Evolutionary conservation across 2,329 filamentous ascomycete genomes (phyloP).

Genomic region (Penicillium sp.): DNA sequence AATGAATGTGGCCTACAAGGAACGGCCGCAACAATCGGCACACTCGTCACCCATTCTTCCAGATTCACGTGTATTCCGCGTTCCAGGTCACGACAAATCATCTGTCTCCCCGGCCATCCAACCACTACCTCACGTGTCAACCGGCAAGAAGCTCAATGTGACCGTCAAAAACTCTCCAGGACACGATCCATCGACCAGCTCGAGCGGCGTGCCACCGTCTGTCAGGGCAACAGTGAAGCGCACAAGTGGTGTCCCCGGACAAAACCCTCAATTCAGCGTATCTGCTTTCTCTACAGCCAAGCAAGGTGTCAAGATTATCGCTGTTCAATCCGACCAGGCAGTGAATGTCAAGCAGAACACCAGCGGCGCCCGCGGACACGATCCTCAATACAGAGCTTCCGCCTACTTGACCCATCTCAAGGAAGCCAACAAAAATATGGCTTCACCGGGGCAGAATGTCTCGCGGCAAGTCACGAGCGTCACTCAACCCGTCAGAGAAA

Average conservation of each 20-base stretch:
- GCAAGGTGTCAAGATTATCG: neutral
- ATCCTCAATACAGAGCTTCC: neutral
- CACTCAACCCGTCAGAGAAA: neutral
- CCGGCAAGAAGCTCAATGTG: constrained; percentile 11
- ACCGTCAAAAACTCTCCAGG: constrained; percentile 7
- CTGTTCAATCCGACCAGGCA: neutral
- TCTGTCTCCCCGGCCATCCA: constrained; percentile 9
- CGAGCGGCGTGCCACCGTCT: constrained; percentile 9
- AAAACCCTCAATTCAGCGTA: neutral
- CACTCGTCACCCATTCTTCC: constrained; percentile 11
- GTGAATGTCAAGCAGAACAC: neutral
- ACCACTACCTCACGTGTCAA: constrained; percentile 9
- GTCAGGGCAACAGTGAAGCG: constrained; percentile 2
- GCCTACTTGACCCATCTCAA: neutral
- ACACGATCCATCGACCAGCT: constrained; percentile 14
- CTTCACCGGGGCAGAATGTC: neutral
- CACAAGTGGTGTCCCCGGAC: constrained; percentile 4
- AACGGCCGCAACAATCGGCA: constrained; percentile 9
- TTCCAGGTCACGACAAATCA: constrained; percentile 20
- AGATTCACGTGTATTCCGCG: constrained; percentile 12
- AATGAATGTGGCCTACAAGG: constrained; percentile 13
- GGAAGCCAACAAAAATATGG: neutral
- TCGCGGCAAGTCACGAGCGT: neutral
- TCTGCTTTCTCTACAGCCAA: neutral
- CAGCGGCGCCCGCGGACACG: constrained; percentile 8